Evolutionary conservation across 2,329 filamentous ascomycete genomes (phyloP).

Genomic region (Aaosphaeria pasadenensis): DNA sequence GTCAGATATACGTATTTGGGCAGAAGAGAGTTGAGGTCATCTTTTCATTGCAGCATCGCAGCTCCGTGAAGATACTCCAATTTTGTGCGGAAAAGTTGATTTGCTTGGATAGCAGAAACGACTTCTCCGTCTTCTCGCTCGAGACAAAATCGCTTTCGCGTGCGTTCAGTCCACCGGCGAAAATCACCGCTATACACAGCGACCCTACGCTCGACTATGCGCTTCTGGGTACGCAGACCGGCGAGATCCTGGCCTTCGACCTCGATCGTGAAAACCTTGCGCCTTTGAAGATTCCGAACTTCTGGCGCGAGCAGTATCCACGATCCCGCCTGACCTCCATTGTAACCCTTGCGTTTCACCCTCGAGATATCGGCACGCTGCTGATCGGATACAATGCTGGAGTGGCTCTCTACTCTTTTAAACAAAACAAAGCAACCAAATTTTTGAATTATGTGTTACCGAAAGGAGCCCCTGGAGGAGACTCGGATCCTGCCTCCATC

Average conservation of each 20-base stretch:
- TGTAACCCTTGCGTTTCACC: conserved; percentile 79
- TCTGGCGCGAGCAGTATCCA: conserved; percentile 75
- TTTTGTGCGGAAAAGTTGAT: conserved; percentile 86
- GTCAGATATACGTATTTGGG: conserved; percentile 87
- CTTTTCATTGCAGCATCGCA: conserved; percentile 66
- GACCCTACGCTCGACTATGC: conserved; percentile 94
- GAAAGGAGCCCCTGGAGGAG: conserved; percentile 76
- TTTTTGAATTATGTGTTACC: conserved; percentile 84
- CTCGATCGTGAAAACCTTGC: conserved; percentile 76
- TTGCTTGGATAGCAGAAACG: conserved; percentile 80
- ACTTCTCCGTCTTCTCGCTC: conserved; percentile 80
- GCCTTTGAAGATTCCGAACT: conserved; percentile 78
- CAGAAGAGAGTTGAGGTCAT: conserved; percentile 75
- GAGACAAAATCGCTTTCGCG: conserved; percentile 64
- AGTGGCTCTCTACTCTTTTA: conserved; percentile 89
- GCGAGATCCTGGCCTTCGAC: conserved; percentile 90
- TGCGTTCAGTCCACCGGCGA: conserved; percentile 72
- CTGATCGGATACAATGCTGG: conserved; percentile 89
- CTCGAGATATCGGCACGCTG: conserved; percentile 86
- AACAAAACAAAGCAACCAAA: conserved; percentile 75
- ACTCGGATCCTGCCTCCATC: conserved; percentile 61
- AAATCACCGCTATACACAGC: conserved; percentile 70
- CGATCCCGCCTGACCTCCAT: conserved; percentile 63
- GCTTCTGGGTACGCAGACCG: conserved; percentile 75
- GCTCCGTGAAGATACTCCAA: conserved; percentile 73